Conservation (phyloP, 495 filamentous ascomycete genomes). For the Zalerion maritima region DNA sequence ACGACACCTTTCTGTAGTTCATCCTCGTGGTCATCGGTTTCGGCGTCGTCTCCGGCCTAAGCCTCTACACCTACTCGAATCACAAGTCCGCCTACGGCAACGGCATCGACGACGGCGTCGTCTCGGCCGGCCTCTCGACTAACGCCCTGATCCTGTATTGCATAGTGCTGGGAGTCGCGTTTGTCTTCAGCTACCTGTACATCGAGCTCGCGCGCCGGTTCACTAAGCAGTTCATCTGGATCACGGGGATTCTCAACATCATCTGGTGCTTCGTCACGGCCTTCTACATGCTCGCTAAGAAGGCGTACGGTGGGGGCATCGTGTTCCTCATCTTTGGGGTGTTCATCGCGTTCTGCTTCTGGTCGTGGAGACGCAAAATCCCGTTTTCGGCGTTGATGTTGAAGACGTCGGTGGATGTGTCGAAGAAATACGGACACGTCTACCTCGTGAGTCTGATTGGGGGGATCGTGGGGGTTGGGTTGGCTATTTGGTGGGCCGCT, state of each 20-base stretch:
- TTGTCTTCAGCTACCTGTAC: constrained; percentile 62
- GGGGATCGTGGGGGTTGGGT: constrained; percentile 56
- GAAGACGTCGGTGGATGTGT: constrained; percentile 72
- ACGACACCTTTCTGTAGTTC: constrained; percentile 37
- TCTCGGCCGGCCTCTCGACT: constrained; percentile 55
- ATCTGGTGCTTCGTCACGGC: constrained; percentile 46
- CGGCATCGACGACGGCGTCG: constrained; percentile 58
- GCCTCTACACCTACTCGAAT: constrained; percentile 58
- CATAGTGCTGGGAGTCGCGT: constrained; percentile 57
- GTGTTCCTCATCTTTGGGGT: constrained; percentile 67
- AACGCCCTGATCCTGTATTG: constrained; percentile 77
- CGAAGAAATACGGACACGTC: constrained; percentile 68
- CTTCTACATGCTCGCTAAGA: constrained; percentile 56
- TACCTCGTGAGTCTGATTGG: constrained; percentile 74
- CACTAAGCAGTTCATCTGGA: constrained; percentile 84
- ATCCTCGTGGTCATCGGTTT: constrained; percentile 62
- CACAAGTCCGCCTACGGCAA: constrained; percentile 51
- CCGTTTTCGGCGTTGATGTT: constrained; percentile 86
- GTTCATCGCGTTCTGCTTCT: constrained; percentile 39
- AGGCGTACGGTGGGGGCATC: constrained; percentile 69
- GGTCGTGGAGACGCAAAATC: constrained; percentile 74
- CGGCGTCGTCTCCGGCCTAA: constrained; percentile 58
- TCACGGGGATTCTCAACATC: constrained; percentile 58
- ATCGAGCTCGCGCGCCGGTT: constrained; percentile 64
- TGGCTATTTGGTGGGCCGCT: constrained; percentile 49